phyloP scores from a whole-genome alignment of 345 rosid genomes.

The Aquilaria yunnanensis region DNA sequence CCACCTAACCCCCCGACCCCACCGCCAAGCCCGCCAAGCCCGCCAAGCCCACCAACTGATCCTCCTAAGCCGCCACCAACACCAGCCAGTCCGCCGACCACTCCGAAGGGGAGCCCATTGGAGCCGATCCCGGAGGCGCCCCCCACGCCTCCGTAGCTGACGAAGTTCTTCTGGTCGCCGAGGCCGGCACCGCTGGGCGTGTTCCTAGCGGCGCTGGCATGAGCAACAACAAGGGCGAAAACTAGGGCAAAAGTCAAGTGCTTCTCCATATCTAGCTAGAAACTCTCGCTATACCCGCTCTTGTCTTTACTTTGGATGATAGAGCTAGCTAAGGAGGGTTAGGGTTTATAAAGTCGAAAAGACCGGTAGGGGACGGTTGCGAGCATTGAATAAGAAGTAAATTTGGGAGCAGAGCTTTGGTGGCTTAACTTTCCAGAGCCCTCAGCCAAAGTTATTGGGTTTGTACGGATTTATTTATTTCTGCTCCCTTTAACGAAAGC shows the following conservation, averaged over 20 bases:
- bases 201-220: constrained; percentile 30
- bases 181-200: constrained; percentile 34
- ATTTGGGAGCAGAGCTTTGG: too few relatives aligned
- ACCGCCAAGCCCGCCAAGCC: constrained; percentile 26
- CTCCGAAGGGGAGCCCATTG: constrained; percentile 46
- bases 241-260: constrained; percentile 15
- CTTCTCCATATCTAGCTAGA: constrained; percentile 28
- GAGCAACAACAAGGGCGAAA: constrained; percentile 24
- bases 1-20: constrained; percentile 24
- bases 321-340: too few relatives aligned
- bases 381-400: constrained; percentile 11
- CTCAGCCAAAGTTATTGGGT: too few relatives aligned
- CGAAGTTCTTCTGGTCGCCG: constrained; percentile 66
- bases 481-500: constrained; percentile 1
- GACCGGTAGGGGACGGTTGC: constrained; percentile 22
- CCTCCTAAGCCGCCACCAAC: constrained; percentile 27
- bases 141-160: constrained; percentile 56
- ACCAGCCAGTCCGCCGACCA: constrained; percentile 47
- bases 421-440: too few relatives aligned
- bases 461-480: neutral
- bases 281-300: neutral
- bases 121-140: constrained; percentile 57
- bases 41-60: constrained; percentile 26
- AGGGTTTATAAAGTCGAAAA: constrained; percentile 20
- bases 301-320: neutral